Evolutionary conservation across 352 stramenopile genomes (phyloP).

Genomic region (Pythium rishiriense): DNA sequence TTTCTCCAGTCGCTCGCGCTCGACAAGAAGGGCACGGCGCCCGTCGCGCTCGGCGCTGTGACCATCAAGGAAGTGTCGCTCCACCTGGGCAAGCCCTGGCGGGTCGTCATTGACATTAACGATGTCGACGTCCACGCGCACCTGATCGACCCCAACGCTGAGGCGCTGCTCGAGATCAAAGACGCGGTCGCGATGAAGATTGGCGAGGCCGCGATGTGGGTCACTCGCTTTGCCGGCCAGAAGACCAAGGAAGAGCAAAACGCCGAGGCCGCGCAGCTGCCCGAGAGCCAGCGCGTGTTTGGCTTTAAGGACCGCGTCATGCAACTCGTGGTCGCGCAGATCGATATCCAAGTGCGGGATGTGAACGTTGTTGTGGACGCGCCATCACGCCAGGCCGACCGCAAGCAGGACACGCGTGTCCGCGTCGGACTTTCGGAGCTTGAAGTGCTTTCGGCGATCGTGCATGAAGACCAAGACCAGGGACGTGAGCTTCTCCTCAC

Average conservation of each 20-base stretch:
- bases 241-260: constrained; percentile 27
- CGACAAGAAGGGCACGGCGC: constrained; percentile 26
- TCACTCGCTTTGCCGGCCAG: constrained; percentile 26
- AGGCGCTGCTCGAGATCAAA: constrained; percentile 21
- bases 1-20: constrained; percentile 32
- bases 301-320: constrained; percentile 34
- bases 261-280: constrained; percentile 13
- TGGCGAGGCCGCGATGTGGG: constrained; percentile 20
- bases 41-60: constrained; percentile 21
- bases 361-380: constrained; percentile 24
- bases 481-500: constrained; percentile 25
- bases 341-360: constrained; percentile 28
- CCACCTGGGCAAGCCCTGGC: constrained; percentile 26
- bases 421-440: constrained; percentile 21
- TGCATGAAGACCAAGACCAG: constrained; percentile 29
- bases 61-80: constrained; percentile 27
- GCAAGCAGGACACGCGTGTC: constrained; percentile 18
- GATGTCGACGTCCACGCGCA: constrained; percentile 24
- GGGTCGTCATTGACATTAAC: constrained; percentile 30
- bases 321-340: constrained; percentile 32
- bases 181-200: constrained; percentile 29
- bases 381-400: constrained; percentile 3
- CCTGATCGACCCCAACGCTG: constrained; percentile 24
- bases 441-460: constrained; percentile 22
- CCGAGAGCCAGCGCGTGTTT: constrained; percentile 20